Evolutionary conservation across 768 basidiomycete species (phyloP), one percentile per base, ranked within the genome.

Genomic region (Tulasnella sp.): DNA sequence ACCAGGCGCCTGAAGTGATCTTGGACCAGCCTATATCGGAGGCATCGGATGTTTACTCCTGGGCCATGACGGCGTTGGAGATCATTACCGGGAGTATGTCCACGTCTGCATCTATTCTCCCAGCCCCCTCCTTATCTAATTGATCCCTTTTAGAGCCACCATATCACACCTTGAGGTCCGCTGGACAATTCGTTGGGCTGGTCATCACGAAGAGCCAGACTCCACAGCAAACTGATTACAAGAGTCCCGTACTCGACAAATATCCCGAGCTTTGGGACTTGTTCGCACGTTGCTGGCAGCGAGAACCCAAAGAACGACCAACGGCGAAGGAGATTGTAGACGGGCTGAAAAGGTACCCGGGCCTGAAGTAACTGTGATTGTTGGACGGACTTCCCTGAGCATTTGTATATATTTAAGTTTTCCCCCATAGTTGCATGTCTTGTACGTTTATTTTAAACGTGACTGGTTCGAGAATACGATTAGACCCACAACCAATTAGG

Each of bases 11-110:
- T 9, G 78, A 79, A 78, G 58, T 58, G 12, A 46, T 36, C 31
- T 36, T 52, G 58, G 38, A 48, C 71, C 6, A 39, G 38, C 21
- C 36, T 39, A 74, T 52, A 72, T 74, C 40, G 42, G 24, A n/a
- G 19, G 72, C 72, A 19, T 76, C 78, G 12, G 78, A 79, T 44
- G 78, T 79, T 14, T 79, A 79, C 71, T 79, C 78, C 7, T 79
- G 78, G 78, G 78, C 68, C 21, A 79, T 79, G 78, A 79, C 78
- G 19, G 39, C 68, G 12, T 39, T 79, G 6, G 68, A 79, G 78
- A 79, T 79, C 78, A 44, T 79, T 42, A 48, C 78, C 12, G 62
- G 71, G 18, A 7, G 78, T 79, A 46, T 1, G 78, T 42, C 44
- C 12, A 7, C n/a, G n/a, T 46, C 31, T 36, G 18, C 9, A 24